Evolutionary conservation across 2,329 filamentous ascomycete genomes (phyloP).

Genomic region (Penicillium sp.): DNA sequence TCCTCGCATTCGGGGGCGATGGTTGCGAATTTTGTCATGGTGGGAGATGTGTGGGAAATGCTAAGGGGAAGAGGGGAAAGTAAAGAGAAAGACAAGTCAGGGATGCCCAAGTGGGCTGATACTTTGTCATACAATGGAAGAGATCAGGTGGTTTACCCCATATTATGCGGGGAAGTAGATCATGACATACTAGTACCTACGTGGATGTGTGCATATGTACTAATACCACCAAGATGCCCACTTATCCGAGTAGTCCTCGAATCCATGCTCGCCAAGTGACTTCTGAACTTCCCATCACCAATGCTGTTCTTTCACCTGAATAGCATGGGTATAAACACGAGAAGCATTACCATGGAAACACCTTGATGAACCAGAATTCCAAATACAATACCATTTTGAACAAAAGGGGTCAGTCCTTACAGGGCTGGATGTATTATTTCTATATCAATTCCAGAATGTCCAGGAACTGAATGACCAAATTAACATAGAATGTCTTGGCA

Average conservation of each 20-base stretch:
- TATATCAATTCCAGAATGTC: neutral
- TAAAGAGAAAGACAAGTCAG: neutral
- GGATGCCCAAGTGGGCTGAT: neutral
- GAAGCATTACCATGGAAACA: neutral
- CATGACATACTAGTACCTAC: neutral
- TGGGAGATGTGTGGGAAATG: neutral
- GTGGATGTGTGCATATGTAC: too few relatives aligned
- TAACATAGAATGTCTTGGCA: neutral
- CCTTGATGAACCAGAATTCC: neutral
- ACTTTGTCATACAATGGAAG: neutral
- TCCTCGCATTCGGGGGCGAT: constrained; percentile 16
- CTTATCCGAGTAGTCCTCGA: too few relatives aligned
- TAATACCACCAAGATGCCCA: too few relatives aligned
- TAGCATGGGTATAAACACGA: neutral
- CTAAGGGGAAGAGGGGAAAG: neutral
- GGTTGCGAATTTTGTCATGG: constrained; percentile 16
- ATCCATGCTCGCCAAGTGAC: too few relatives aligned
- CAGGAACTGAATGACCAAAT: neutral
- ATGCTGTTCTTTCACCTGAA: too few relatives aligned
- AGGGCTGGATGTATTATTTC: neutral
- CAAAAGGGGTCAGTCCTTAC: too few relatives aligned
- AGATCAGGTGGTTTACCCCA: neutral
- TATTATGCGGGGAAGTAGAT: neutral
- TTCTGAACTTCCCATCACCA: too few relatives aligned
- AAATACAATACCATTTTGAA: neutral